phyloP scores from a whole-genome alignment of 371 early-diverging fungal species.

The Apophysomyces sp. region DNA sequence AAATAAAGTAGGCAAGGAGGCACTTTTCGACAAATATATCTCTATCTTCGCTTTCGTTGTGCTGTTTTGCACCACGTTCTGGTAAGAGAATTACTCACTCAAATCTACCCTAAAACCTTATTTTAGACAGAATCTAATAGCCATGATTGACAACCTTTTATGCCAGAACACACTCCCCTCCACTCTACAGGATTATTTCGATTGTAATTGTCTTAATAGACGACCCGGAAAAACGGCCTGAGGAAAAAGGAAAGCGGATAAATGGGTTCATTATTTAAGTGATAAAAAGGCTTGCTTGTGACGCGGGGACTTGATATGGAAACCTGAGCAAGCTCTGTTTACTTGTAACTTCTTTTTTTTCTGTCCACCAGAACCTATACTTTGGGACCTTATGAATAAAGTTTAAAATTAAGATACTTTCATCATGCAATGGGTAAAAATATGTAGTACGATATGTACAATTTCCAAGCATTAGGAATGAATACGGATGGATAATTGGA shows the following conservation, averaged over 20 bases:
- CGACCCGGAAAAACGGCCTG: background rate
- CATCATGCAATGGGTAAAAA: background rate
- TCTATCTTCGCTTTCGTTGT: background rate
- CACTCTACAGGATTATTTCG: no score
- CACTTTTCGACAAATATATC: background rate
- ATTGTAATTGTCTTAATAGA: background rate
- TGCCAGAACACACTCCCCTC: no score
- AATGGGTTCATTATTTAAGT: background rate
- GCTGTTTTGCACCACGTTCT: background rate
- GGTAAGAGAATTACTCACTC: no score
- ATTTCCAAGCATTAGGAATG: background rate
- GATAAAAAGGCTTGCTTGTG: background rate
- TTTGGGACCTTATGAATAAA: no score
- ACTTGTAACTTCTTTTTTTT: no score
- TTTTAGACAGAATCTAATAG: no score
- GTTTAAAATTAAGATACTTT: background rate
- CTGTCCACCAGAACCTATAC: no score
- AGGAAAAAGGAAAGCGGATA: background rate
- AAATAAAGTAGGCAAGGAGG: background rate
- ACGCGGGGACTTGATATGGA: background rate
- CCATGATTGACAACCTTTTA: no score
- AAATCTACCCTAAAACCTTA: no score
- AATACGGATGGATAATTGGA: background rate
- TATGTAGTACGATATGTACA: background rate
- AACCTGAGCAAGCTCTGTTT: background rate